Evolutionary conservation across 2,329 filamentous ascomycete genomes (phyloP).

Genomic region (Aureobasidium sp.): DNA sequence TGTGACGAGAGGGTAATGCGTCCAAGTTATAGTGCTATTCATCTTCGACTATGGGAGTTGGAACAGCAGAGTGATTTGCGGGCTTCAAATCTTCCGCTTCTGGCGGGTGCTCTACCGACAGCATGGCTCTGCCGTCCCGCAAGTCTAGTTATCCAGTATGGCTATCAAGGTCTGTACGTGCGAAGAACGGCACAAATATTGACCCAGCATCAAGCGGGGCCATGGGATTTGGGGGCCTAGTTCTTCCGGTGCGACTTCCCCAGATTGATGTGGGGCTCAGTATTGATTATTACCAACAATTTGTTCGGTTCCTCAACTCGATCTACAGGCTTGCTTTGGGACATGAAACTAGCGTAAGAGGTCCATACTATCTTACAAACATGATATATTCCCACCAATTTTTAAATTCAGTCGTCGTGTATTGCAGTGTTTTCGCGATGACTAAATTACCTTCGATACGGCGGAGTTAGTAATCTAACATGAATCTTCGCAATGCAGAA

Average conservation of each 20-base stretch:
- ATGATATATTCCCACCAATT: too few relatives aligned
- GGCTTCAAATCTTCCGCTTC: background rate
- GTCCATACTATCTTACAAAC: too few relatives aligned
- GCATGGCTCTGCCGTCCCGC: background rate
- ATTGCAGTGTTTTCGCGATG: too few relatives aligned
- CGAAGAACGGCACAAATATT: background rate
- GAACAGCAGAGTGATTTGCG: background rate
- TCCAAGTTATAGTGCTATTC: background rate
- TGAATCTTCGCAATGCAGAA: too few relatives aligned
- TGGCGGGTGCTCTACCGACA: background rate
- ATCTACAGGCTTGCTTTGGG: too few relatives aligned
- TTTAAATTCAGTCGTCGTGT: too few relatives aligned
- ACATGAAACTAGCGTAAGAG: too few relatives aligned
- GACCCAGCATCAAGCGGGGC: background rate
- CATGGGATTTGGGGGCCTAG: background rate
- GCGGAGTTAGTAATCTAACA: too few relatives aligned
- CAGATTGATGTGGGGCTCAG: background rate
- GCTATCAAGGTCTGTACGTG: background rate
- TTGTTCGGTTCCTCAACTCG: too few relatives aligned
- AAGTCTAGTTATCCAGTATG: background rate
- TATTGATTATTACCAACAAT: too few relatives aligned
- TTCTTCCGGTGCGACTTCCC: background rate
- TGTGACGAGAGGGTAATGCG: background rate
- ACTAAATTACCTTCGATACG: too few relatives aligned
- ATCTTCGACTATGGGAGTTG: background rate